These are phyloP conservation scores for Talaromyces sp. DNA, from an alignment of 2,329 filamentous ascomycete genomes.

Conservation along the genomic window DNA sequence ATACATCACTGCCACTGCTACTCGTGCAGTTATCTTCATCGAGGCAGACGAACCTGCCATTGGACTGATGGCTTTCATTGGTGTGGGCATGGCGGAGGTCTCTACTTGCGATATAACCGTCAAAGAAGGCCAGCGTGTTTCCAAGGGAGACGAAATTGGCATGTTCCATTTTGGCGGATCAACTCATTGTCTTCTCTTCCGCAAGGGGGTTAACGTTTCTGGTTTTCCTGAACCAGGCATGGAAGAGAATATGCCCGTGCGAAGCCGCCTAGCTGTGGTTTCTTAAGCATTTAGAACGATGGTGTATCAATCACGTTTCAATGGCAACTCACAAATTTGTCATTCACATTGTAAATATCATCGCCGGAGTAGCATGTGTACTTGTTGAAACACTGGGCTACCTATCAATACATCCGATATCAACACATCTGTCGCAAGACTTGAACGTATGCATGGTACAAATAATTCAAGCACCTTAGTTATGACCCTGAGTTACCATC, in stretches of 20 bases:
- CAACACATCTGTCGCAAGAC: no score
- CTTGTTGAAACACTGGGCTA: no score
- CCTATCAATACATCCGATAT: no score
- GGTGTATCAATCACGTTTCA: no score
- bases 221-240: slow-evolving; percentile 31
- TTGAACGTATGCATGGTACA: no score
- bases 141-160: slow-evolving; percentile 71
- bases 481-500: no score
- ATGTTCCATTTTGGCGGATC: slow-evolving; percentile 84
- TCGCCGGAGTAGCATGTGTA: no score
- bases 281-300: not conserved
- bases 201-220: slow-evolving; percentile 31
- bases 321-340: no score
- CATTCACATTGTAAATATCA: no score
- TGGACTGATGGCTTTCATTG: slow-evolving; percentile 70
- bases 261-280: slow-evolving; percentile 28
- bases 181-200: slow-evolving; percentile 69
- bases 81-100: slow-evolving; percentile 77
- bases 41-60: slow-evolving; percentile 68
- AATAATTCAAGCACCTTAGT: no score
- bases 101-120: slow-evolving; percentile 73
- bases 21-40: slow-evolving; percentile 70
- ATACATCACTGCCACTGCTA: slow-evolving; percentile 69
- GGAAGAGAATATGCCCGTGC: slow-evolving; percentile 31
- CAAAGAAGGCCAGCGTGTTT: slow-evolving; percentile 64